Evolutionary conservation across 768 basidiomycete genomes (phyloP).

Genomic region (Lactarius pseudohatsudake): DNA sequence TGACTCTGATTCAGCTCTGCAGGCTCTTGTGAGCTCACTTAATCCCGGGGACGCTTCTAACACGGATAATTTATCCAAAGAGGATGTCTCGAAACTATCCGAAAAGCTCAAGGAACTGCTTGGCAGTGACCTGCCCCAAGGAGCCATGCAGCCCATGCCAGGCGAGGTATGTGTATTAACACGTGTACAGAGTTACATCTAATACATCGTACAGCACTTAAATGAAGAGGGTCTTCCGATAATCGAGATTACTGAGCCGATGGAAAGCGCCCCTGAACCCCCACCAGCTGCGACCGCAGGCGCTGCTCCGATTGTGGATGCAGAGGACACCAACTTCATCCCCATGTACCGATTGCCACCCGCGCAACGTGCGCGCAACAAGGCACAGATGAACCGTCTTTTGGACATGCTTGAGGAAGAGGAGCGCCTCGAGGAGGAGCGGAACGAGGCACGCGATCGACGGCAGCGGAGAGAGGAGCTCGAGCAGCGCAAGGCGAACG

Average conservation of each 20-base stretch:
- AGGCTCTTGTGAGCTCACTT: slow-evolving; percentile 42
- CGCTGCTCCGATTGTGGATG: slow-evolving; percentile 10
- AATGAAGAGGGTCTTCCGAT: slow-evolving; percentile 82
- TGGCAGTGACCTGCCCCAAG: slow-evolving; percentile 38
- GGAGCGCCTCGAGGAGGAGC: slow-evolving; percentile 49
- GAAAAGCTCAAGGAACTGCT: slow-evolving; percentile 61
- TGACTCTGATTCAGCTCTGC: slow-evolving; percentile 37
- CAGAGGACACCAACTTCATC: slow-evolving; percentile 47
- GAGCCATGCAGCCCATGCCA: slow-evolving; percentile 43
- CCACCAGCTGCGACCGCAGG: slow-evolving; percentile 22
- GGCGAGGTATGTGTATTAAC: slow-evolving; percentile 56
- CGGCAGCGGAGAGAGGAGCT: slow-evolving; percentile 48
- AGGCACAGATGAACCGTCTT: slow-evolving; percentile 60
- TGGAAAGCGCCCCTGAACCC: slow-evolving; percentile 29
- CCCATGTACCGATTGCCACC: slow-evolving; percentile 48
- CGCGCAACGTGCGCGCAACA: slow-evolving; percentile 49
- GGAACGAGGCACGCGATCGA: slow-evolving; percentile 42
- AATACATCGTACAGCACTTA: slow-evolving; percentile 46
- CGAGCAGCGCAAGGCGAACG: slow-evolving; percentile 51
- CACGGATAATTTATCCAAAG: slow-evolving; percentile 41
- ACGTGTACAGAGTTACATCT: slow-evolving; percentile 18
- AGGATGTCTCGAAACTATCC: slow-evolving; percentile 54
- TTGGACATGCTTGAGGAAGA: slow-evolving; percentile 72
- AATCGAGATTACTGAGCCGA: slow-evolving; percentile 70
- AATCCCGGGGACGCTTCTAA: slow-evolving; percentile 28